These are phyloP conservation scores for Gracilaria gracilis DNA, from an alignment of 23 red algal genomes.

Conservation along the genomic window DNA sequence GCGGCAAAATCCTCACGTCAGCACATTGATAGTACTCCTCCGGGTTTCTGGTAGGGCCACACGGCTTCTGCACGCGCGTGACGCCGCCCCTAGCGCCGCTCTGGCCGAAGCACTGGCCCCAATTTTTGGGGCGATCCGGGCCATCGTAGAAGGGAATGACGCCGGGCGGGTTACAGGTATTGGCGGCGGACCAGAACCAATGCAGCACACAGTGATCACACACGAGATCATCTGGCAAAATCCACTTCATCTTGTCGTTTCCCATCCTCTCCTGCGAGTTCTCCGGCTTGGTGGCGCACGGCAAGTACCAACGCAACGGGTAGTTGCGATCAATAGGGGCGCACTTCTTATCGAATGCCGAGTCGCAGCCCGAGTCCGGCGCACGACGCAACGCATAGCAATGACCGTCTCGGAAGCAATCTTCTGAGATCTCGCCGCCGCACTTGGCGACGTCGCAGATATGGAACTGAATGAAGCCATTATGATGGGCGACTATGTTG, in stretches of 20 bases:
- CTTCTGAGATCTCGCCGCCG: constrained; percentile 50
- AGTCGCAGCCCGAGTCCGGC: constrained; percentile 56
- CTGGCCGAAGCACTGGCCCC: constrained; percentile 61
- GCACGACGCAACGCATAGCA: constrained; percentile 60
- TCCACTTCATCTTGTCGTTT: constrained; percentile 35
- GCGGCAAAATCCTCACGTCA: constrained; percentile 53
- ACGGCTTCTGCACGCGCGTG: constrained; percentile 46
- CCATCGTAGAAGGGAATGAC: constrained; percentile 67
- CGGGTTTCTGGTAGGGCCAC: constrained; percentile 18
- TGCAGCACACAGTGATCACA: constrained; percentile 84
- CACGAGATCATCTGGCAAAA: constrained; percentile 38
- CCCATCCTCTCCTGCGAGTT: constrained; percentile 8
- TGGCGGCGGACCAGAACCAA: constrained; percentile 74
- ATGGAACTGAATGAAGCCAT: constrained; percentile 68
- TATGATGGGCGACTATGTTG: constrained; percentile 69
- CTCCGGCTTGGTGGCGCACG: constrained; percentile 44
- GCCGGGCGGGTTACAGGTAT: constrained; percentile 76
- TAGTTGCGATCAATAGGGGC: constrained; percentile 61
- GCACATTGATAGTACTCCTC: constrained; percentile 78
- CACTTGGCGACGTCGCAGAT: constrained; percentile 78
- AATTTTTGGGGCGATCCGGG: constrained; percentile 36
- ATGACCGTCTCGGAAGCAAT: constrained; percentile 50
- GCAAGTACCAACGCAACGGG: constrained; percentile 64
- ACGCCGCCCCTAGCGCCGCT: constrained; percentile 59
- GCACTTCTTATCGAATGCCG: constrained; percentile 42